Base-by-base conservation (phyloP, 2,329 filamentous ascomycete species). In the Colletotrichum sp. region DNA sequence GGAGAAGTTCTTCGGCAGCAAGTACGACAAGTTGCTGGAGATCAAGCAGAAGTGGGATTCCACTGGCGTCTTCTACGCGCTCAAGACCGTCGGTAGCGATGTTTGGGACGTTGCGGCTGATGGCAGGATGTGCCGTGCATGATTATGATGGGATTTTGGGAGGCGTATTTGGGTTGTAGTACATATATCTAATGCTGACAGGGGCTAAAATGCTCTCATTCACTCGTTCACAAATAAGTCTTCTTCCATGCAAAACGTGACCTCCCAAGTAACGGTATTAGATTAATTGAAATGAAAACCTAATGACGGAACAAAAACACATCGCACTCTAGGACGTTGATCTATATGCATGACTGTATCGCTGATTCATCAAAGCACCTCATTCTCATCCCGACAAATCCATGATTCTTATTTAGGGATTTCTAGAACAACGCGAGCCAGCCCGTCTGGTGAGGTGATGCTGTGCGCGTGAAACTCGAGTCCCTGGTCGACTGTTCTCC, bases 21-120 rank as follows among this genome's bases (percentile, higher is more conserved):
- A 89, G 74, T 90, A 90, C 72, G 72, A 79, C 2, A 77, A 76
- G 12, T 78, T 91, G 25, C 70, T 85, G 16, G 39, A 61, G 1
- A 83, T 91, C 34, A 92, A 92, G 85, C 79, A 83, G 39, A 87
- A 85, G 79, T 91, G 87, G 77, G 90, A 91, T 77, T 83, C 86
- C 2, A 69, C 82, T 1, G 79, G 80, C 3, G 73, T 91, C 8
- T 89, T 89, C 43, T 89, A 89, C 68, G 88, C 86, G 13, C 79
- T 79, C 8, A 86, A 84, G n/a, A 87, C 84, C 6, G 89, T 91
- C 8, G 89, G 89, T 0, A 89, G 87, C 71, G 89, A 91, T 66
- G 79, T 78, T n/a, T 91, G 89, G 89, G 77, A 70, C 27, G 82
- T 86, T 9, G 81, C 80, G 6, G 82, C 80, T 8, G 77, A 83